Base-by-base conservation (phyloP, 257 asterid species). In the Capsicum baccatum region DNA sequence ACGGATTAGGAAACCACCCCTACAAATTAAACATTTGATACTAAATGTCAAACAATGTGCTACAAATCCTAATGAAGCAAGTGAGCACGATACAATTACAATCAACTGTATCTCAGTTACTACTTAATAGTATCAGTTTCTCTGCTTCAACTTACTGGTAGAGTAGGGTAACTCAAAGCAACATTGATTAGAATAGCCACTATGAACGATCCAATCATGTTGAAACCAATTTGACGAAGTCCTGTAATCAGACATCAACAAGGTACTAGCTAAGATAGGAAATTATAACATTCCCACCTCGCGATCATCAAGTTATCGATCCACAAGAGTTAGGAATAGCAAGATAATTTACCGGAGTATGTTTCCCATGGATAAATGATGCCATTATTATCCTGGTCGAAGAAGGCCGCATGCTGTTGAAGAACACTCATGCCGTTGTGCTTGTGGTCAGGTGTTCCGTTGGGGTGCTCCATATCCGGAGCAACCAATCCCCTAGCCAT, bases 321-420 rank as follows among this genome's bases (percentile, higher is more conserved):
- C 62, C 62, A 21, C 48, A 67, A 67, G 48, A 35, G 8, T 67
- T 67, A 37, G 5, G 5, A 54, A 5, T 26, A 26, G 15, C n/a
- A 13, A 3, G 64, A 54, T 8, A 39, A 62, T 6, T 79, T 89
- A 90, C 93, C 91, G 2, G 88, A 4, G 82, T 76, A 91, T 11
- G 94, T 92, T 85, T 91, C 94, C 94, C 97, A 94, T 1, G 98
- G 99, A 71, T 95, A 95, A 47, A 95, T 87, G 83, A 95, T 93
- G 19, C 99, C 99, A 68, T 95, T 86, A 60, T 89, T 85, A 68
- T 94, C 95, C 86, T 91, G 99, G 83, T 95, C 97, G 52, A 95
- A 93, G 91, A 94, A 94, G 78, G 98, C 92, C 37, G 91, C 89
- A 82, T 95, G 98, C 79, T 95, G 99, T 87, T 95, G 99, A 87